Conservation (phyloP, 2,329 filamentous ascomycete genomes). For the Didymella keratinophila region DNA sequence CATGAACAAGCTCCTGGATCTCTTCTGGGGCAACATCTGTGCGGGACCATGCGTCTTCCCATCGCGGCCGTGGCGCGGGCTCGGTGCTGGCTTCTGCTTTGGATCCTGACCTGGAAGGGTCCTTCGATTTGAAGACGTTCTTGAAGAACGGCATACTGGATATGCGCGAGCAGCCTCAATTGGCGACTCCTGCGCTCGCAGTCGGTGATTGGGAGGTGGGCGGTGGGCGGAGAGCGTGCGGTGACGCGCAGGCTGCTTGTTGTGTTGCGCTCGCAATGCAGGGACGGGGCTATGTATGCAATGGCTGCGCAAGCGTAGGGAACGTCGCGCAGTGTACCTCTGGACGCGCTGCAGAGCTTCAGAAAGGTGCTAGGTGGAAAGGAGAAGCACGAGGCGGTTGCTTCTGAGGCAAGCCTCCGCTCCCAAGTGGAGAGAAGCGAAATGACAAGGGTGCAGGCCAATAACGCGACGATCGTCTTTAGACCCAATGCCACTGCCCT, state of each 20-base stretch:
- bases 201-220: conserved; percentile 1
- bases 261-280: conserved; percentile 26
- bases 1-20: conserved; percentile 83
- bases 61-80: conserved; percentile 72
- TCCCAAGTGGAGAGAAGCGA: conserved; percentile 23
- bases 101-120: conserved; percentile 40
- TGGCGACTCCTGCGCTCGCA: conserved; percentile 3
- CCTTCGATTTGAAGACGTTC: conserved; percentile 50
- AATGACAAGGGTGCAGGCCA: conserved; percentile 24
- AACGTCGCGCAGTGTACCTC: conserved; percentile 23
- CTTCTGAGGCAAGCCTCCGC: conserved; percentile 22
- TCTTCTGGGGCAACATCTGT: conserved; percentile 86
- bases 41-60: conserved; percentile 88
- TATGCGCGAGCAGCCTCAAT: conserved; percentile 30
- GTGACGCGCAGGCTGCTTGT: conserved; percentile 10
- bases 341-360: conserved; percentile 15
- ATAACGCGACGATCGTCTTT: conserved; percentile 18
- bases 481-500: conserved; percentile 15
- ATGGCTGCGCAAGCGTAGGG: conserved; percentile 19
- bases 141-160: conserved; percentile 50
- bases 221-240: conserved; percentile 12
- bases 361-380: conserved; percentile 22
- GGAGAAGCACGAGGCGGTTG: conserved; percentile 20
- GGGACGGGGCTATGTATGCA: conserved; percentile 25
- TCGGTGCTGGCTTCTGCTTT: conserved; percentile 38